Evolutionary conservation across 139 green algal genomes (phyloP).

Genomic region (Chlamydomonas asymmetrica): DNA sequence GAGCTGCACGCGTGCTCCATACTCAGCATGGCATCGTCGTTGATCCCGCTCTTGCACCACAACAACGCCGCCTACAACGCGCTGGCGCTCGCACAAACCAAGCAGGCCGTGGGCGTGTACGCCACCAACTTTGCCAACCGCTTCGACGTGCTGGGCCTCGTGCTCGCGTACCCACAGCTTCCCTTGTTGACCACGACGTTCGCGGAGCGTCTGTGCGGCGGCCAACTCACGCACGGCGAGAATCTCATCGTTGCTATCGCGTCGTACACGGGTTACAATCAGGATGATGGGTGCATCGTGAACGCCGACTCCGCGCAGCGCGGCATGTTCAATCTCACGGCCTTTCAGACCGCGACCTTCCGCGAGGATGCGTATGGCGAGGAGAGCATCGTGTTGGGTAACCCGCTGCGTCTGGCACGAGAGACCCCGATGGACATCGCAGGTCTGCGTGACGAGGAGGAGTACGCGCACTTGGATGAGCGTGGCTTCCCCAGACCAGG

Average conservation of each 20-base stretch:
- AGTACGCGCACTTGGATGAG: too few species aligned
- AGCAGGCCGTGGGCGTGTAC: slow-evolving; percentile 66
- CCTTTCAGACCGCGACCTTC: slow-evolving; percentile 54
- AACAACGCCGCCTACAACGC: slow-evolving; percentile 62
- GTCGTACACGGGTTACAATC: slow-evolving; percentile 69
- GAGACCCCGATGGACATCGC: too few species aligned
- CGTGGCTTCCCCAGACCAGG: too few species aligned
- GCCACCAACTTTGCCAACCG: slow-evolving; percentile 54
- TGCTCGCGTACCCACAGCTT: slow-evolving; percentile 73
- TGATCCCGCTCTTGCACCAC: slow-evolving; percentile 68
- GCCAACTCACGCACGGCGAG: slow-evolving; percentile 12
- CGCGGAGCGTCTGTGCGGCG: neutral
- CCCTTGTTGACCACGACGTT: slow-evolving; percentile 42
- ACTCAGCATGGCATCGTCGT: slow-evolving; percentile 53
- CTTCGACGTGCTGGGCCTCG: slow-evolving; percentile 29
- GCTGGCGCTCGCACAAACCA: slow-evolving; percentile 49
- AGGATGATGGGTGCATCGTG: slow-evolving; percentile 67
- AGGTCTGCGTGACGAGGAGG: too few species aligned
- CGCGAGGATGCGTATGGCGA: too few species aligned
- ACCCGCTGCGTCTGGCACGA: too few species aligned
- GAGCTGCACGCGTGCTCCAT: slow-evolving; percentile 67
- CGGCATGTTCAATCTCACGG: slow-evolving; percentile 58
- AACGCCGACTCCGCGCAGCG: slow-evolving; percentile 51
- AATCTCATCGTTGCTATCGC: slow-evolving; percentile 69
- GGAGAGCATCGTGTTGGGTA: too few species aligned